Evolutionary conservation across 192 early-diverging fungal genomes (phyloP).

Genomic region (Globomyces pollinis-pini): DNA sequence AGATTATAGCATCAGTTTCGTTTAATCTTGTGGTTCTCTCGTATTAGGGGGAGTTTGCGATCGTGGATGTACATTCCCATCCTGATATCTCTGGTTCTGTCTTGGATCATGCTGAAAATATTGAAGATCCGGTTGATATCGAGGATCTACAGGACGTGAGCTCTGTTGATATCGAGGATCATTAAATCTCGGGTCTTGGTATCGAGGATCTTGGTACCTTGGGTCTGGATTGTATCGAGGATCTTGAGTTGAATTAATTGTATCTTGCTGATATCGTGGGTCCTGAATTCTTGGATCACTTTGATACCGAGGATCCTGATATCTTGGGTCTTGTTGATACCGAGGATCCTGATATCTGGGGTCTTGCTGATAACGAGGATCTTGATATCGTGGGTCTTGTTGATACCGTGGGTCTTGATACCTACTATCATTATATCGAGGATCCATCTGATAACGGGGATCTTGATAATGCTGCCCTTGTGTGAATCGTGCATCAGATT

Average conservation of each 20-base stretch:
- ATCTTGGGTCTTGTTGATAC: background rate
- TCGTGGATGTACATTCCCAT: no score
- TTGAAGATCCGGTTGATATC: background rate
- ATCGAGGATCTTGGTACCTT: background rate
- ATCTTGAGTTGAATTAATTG: background rate
- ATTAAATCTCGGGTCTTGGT: background rate
- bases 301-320: background rate
- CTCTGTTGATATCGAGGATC: background rate
- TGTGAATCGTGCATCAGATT: no score
- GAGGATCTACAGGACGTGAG: background rate
- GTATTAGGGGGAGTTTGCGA: no score
- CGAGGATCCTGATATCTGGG: background rate
- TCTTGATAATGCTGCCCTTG: no score
- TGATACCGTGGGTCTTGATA: background rate
- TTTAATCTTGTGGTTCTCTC: no score
- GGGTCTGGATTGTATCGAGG: background rate
- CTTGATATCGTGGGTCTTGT: conserved; percentile 2
- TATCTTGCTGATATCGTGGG: background rate
- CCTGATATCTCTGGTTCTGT: background rate
- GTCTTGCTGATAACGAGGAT: conserved; percentile 2
- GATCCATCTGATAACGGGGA: no score
- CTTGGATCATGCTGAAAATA: background rate
- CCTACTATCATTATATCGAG: no score
- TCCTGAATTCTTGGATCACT: background rate
- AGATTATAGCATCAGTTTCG: no score